Base-by-base conservation (phyloP, 2,329 filamentous ascomycete genomes). In the Thielaviopsis euricoi region DNA sequence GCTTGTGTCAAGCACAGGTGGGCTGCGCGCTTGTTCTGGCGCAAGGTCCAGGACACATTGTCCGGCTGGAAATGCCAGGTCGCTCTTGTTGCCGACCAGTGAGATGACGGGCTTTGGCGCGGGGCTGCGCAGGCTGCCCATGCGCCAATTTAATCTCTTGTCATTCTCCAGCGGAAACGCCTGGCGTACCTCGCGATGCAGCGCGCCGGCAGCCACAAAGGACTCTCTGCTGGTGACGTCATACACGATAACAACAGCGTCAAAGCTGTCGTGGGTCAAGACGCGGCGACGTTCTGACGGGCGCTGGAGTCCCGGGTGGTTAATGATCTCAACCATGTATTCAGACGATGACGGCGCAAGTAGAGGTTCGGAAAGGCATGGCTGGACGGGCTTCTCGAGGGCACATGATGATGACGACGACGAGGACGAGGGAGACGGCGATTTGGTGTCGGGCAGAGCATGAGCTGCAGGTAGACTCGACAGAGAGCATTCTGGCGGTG, bases 241-340 rank as follows among this genome's bases (percentile, higher is more conserved):
- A 60, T 68, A 67, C 10, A 67, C 62, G 0, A 68, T 62, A 17
- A 68, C 57, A 10, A 67, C 61, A 9, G 66, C 66, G 37, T 68
- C 66, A 59, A 66, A 67, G 19, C 63, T 62, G 4, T 63, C 62
- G 43, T 60, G 63, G 25, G 60, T 37, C 22, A 65, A 62, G 6
- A 64, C 61, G 13, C 62, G 60, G 2, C 61, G 53, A n/a, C 65
- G 63, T 13, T 61, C 59, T 5, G 53, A 51, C 29, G 61, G 54
- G 7, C 46, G 22, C 48, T 67, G 65, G 4, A 67, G 63, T 17
- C 48, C 58, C 6, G 66, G 66, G 56, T 65, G 63, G 62, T 67
- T 67, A 59, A 66, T 63, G 5, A 67, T 52, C 52, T 67, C 66
- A 17, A 68, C 62, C 10, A 68, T 63, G 61, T 64, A 67, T 43